Base-by-base conservation (phyloP, 768 basidiomycete species). In the Tylopilus intermedius region DNA sequence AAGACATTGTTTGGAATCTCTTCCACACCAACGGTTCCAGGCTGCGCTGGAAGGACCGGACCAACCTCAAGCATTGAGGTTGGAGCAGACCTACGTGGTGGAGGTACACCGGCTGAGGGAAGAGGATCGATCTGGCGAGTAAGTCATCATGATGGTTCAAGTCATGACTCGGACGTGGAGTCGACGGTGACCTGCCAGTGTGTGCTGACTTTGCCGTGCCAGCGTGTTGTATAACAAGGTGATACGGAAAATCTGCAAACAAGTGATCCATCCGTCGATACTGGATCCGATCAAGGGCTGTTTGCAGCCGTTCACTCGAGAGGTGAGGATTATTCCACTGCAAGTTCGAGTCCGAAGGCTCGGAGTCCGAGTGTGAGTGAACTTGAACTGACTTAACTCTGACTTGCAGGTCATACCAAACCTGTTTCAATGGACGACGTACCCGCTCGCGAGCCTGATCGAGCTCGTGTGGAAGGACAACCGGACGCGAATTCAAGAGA, bases 401-500 rank as follows among this genome's bases (percentile, higher is more conserved):
- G 24, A 24, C 24, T 24, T 3, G 24, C 24, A 47, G 46, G 22
- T 47, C 5, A 49, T 49, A 2, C 38, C 26, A 2, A 29, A 30
- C 11, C 8, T 49, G 2, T 5, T 40, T 18, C 7, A 30, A 2
- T 49, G 47, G 47, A 30, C 38, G 10, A 49, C 49, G 1, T 49
- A 15, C 8, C 48, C 48, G 3, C 13, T 49, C 18, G n/a, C 29
- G 0, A 21, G 15, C 2, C 11, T 49, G 4, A 39, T 49, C n/a
- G n/a, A 49, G 3, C 10, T 30, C 1, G 5, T 49, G 4, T 49
- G 47, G 47, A 18, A 10, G 4, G 10, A 29, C 5, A 5, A 18
- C 14, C 27, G 2, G 24, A 4, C 24, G 13, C 5, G 13, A 0
- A 27, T 9, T 0, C 2, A 3, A 0, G 4, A 30, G 0, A 10